Evolutionary conservation across 1,284 basidiomycete genomes (phyloP), one percentile per base, ranked within the genome.

Genomic region (Leccinum solheimii): DNA sequence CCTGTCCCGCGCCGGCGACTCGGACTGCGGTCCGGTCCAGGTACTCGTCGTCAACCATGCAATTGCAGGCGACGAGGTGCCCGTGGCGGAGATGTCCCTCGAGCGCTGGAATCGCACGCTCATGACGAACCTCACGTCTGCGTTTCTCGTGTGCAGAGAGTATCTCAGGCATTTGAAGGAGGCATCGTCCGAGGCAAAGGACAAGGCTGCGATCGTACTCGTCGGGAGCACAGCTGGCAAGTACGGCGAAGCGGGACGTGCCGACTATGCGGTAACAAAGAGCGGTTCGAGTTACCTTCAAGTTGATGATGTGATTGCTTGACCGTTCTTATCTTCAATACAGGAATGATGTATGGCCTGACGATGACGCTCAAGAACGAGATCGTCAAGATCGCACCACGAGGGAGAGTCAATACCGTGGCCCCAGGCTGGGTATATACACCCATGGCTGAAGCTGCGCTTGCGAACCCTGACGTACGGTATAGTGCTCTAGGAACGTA

Each of bases 161-260:
- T 91, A 83, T 68, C 72, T 91, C 52, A 76, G 75, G 26, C 75
- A 77, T 9, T 72, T 92, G 21, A 78, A 81, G 58, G 52, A 60
- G 0, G 79, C 81, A 1, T 67, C 75, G 0, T 72, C 77, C 1
- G 71, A 67, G 11, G 64, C 75, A 55, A 85, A 81, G 66, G 80
- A 80, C 10, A 81, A 83, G 64, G 85, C 84, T 1, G 78, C 81
- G 8, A 81, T 91, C 34, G 77, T 90, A 1, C 76, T 90, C 52
- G 81, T 91, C 38, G 88, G 90, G 13, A 89, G 87, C 64, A 86
- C 85, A 0, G 83, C 88, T 14, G 90, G 90, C 8, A 88, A 87
- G 72, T 87, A 82, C 65, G 90, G 90, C 13, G 87, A 91, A 73
- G 83, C 83, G 2, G 83, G 81, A 3, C 82, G 87, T 67, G 82